Evolutionary conservation across 345 rosid genomes (phyloP), one percentile per base, ranked within the genome.

Genomic region (Eucalyptus brandiana): DNA sequence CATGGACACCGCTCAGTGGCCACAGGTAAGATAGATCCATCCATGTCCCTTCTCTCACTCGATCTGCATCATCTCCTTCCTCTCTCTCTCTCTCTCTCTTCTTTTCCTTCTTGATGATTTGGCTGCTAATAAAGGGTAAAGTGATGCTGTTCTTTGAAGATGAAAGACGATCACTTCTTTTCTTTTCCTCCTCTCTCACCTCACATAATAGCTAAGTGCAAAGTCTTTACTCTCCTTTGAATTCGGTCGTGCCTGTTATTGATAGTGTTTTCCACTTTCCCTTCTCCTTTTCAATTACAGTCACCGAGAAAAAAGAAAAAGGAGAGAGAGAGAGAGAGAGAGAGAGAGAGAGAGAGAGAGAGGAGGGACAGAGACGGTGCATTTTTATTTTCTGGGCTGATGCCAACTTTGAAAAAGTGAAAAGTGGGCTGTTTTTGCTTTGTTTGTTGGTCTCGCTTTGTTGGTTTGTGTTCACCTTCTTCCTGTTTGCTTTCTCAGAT

Each of bases 1-100:
- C 95, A 97, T 97, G 99, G 99, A 96, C 93, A 97, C 97, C 88
- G 97, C 96, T 93, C 97, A 94, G 89, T 97, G 99, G 99, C 97
- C 99, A 93, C 99, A 96, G 99, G 99, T 97, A 89, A 58, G 65
- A 42, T 42, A 40, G 85, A 76, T 76, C 85, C 85, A 40, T 76
- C 85, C 85, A 76, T 76, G 28, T 40, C 85, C 42, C 85, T 40
- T 76, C 85, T 72, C 50, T 76, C 51, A 21, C 80, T 50, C 24
- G 48, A 26, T 34, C 49, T 89, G 80, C 47, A 37, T 32, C 24
- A 76, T 62, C 83, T 54, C 42, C 44, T 81, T 67, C 86, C 45
- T 12, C 42, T 18, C 44, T 34, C 24, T 32, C 40, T 32, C 24
- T 32, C 89, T 80, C 14, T 7, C 49, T 17, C 26, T 16, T 49